Base-by-base conservation (phyloP, 139 green algal species). In the Chlamydomonas eustigma region DNA sequence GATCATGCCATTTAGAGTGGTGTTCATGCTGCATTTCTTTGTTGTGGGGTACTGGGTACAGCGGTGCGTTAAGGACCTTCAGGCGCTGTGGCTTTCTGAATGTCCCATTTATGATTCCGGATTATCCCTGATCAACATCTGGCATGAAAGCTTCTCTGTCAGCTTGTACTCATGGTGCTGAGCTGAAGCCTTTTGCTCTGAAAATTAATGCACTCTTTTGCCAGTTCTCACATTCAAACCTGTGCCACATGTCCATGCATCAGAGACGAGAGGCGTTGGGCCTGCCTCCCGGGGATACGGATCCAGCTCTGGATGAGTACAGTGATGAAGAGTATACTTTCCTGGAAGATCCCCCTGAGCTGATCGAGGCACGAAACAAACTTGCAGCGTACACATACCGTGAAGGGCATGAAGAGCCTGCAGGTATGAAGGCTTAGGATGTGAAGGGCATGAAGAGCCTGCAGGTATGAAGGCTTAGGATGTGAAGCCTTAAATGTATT, bases 221-320 rank as follows among this genome's bases (percentile, higher is more conserved):
- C n/a, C n/a, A n/a, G n/a, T n/a, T n/a, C n/a, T n/a, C n/a, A n/a
- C n/a, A n/a, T n/a, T n/a, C 18, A 22, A 35, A 8, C 63, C 63
- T 70, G 25, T 37, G 18, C 25, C 25, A 22, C 6, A 5, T 35
- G 63, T 6, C 6, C 22, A 37, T 4, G 2, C 12, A 73, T 52
- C 81, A 94, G 86, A 76, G 86, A 12, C 85, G 92, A 2, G 84
- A 89, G 67, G 68, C 73, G 4, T 71, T 92, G 51, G 91, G 92
- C 1, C 79, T 95, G 75, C 74, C 87, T 0, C 77, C 83, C 12
- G 91, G 89, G 1, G 88, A 92, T 73, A 93, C 87, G 4, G 92
- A 97, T 78, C 91, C 90, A 3, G 87, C 79, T 65, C 80, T 94
- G 66, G 91, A 95, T 33, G 80, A 83, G 6, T 34, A 92, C 4